Percentiles rank a stretch among this genome's conserved stretches.
phyloP scores from a whole-genome alignment of 106 monocot genomes.

The Amphibolis antarctica region DNA sequence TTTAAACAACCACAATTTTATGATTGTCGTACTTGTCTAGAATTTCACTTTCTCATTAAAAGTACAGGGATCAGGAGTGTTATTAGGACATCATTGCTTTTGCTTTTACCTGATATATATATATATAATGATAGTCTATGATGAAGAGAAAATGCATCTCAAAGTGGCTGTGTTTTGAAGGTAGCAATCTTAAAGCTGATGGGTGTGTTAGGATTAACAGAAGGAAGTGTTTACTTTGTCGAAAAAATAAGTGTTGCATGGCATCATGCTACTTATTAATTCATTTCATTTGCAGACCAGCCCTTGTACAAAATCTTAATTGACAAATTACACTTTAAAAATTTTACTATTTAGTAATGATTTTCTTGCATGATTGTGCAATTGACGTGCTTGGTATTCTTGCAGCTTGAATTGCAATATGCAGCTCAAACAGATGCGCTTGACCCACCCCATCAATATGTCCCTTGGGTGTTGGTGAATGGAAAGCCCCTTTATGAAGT shows the following conservation, averaged over 20 bases:
- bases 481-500: constrained; percentile 27
- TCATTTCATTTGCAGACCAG: not conserved
- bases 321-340: not conserved
- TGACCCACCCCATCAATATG: constrained; percentile 23
- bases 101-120: no score
- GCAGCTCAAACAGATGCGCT: constrained; percentile 26
- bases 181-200: not conserved
- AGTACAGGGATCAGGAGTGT: no score
- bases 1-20: no score
- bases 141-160: no score
- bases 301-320: not conserved
- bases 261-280: not conserved
- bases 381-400: not conserved
- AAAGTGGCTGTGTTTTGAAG: no score
- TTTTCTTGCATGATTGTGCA: not conserved
- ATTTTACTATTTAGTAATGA: not conserved
- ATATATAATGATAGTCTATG: no score
- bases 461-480: constrained; percentile 28
- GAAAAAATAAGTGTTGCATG: no score
- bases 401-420: constrained; percentile 22
- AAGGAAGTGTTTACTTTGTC: no score
- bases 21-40: no score
- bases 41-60: no score
- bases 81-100: no score
- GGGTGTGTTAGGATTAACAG: not conserved